A percentile compares a stretch with the other conserved stretches of the same genome.
These are phyloP conservation scores for Chaetomium sp. DNA, from an alignment of 2,329 filamentous ascomycete species.

Conservation along the genomic window DNA sequence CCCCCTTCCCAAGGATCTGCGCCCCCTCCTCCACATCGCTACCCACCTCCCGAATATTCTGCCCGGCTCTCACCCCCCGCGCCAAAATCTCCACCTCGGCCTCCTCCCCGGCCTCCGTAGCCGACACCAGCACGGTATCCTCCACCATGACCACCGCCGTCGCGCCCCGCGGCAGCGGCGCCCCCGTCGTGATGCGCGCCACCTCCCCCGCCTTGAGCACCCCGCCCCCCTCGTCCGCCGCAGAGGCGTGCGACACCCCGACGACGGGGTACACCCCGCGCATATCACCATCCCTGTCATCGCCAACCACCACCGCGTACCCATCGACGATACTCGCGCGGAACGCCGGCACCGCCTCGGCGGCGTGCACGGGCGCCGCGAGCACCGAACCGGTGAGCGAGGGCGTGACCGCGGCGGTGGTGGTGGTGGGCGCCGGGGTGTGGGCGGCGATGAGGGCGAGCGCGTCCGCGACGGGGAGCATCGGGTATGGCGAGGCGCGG, in stretches of 20 bases:
- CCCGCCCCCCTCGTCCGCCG: not conserved
- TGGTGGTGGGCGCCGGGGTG: constrained; percentile 64
- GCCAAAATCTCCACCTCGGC: constrained; percentile 85
- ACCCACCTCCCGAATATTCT: constrained; percentile 90
- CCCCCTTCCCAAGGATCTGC: constrained; percentile 72
- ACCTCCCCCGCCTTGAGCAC: constrained; percentile 66
- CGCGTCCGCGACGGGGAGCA: constrained; percentile 84
- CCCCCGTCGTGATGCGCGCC: constrained; percentile 90
- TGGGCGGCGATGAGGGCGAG: constrained; percentile 71
- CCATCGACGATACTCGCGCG: constrained; percentile 96
- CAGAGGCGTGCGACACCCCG: constrained; percentile 76
- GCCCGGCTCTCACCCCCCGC: constrained; percentile 70
- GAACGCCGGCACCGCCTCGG: constrained; percentile 87
- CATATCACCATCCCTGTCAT: constrained; percentile 56
- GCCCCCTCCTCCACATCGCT: constrained; percentile 77
- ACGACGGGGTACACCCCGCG: constrained; percentile 85
- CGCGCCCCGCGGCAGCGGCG: constrained; percentile 83
- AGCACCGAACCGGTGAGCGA: constrained; percentile 75
- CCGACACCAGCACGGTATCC: constrained; percentile 76
- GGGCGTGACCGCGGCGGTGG: constrained; percentile 63
- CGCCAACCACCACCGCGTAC: constrained; percentile 76
- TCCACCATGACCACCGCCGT: constrained; percentile 97
- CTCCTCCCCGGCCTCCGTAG: constrained; percentile 41
- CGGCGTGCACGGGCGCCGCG: constrained; percentile 77
- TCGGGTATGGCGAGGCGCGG: constrained; percentile 86